Evolutionary conservation across 2,329 filamentous ascomycete species (phyloP).

Genomic region (Aschersonia sp.): DNA sequence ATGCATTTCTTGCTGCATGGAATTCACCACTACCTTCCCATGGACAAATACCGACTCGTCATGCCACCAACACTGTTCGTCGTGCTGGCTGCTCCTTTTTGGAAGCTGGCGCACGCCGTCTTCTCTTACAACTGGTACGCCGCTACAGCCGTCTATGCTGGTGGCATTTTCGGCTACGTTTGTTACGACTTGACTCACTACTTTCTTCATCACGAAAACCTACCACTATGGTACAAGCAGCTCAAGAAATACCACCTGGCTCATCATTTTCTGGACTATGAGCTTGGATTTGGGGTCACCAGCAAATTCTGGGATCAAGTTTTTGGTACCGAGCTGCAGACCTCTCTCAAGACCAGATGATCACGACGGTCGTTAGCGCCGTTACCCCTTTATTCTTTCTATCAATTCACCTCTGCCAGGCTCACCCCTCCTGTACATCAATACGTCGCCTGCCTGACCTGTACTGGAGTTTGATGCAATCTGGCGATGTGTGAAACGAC

Average conservation of each 20-base stretch:
- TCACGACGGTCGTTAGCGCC: background rate
- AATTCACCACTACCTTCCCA: constrained; percentile 96
- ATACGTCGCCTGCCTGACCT: too few relatives aligned
- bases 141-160: constrained; percentile 66
- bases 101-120: constrained; percentile 71
- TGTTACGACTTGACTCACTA: constrained; percentile 98
- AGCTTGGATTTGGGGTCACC: constrained; percentile 94
- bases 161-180: constrained; percentile 88
- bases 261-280: constrained; percentile 96
- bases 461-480: too few relatives aligned
- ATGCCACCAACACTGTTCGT: constrained; percentile 91
- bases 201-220: constrained; percentile 90
- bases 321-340: constrained; percentile 71
- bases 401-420: too few relatives aligned
- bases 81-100: constrained; percentile 76
- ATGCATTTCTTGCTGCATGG: constrained; percentile 89
- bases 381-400: too few relatives aligned
- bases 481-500: too few relatives aligned
- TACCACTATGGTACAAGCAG: constrained; percentile 77
- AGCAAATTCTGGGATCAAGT: constrained; percentile 90
- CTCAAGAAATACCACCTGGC: constrained; percentile 96
- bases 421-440: too few relatives aligned
- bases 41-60: constrained; percentile 93
- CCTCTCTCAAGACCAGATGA: constrained; percentile 19
- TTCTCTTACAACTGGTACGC: constrained; percentile 79